Percentiles rank a stretch among this genome's conserved stretches.
Evolutionary conservation across 768 basidiomycete species (phyloP).

Genomic region (Mycena albidolilacea): DNA sequence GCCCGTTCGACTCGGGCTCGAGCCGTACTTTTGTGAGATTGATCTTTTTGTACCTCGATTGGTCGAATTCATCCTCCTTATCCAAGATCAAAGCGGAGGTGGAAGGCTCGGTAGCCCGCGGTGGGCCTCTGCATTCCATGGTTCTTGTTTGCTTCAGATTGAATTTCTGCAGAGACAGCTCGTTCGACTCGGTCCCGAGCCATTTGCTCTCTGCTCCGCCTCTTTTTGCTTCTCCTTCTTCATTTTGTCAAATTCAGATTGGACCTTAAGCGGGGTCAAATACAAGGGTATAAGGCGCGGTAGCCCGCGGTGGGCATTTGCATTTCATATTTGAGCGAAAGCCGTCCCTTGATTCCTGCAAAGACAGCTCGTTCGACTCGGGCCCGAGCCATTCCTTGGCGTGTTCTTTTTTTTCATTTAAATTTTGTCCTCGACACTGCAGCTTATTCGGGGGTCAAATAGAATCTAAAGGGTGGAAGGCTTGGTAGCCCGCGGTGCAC

Average conservation of each 20-base stretch:
- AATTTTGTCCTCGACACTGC: too few relatives aligned
- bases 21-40: not conserved
- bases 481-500: too few relatives aligned
- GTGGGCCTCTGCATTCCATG: not conserved
- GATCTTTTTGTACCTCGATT: not conserved
- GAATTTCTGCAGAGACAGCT: not conserved
- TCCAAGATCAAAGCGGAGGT: not conserved
- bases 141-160: not conserved
- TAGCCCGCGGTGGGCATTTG: not conserved
- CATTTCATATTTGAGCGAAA: too few relatives aligned
- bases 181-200: slow-evolving; percentile 13
- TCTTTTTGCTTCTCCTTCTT: not conserved
- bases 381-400: not conserved
- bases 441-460: too few relatives aligned
- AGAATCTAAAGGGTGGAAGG: too few relatives aligned
- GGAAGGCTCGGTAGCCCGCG: not conserved
- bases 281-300: not conserved
- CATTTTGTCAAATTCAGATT: too few relatives aligned
- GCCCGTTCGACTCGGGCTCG: slow-evolving; percentile 11
- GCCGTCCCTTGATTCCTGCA: not conserved
- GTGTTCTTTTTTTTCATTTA: not conserved
- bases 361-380: slow-evolving; percentile 1
- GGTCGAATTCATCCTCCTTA: not conserved
- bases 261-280: not conserved
- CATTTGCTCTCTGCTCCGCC: not conserved